Base-by-base conservation (phyloP, 352 stramenopile genomes). In the Globisporangium heterothallicum region DNA sequence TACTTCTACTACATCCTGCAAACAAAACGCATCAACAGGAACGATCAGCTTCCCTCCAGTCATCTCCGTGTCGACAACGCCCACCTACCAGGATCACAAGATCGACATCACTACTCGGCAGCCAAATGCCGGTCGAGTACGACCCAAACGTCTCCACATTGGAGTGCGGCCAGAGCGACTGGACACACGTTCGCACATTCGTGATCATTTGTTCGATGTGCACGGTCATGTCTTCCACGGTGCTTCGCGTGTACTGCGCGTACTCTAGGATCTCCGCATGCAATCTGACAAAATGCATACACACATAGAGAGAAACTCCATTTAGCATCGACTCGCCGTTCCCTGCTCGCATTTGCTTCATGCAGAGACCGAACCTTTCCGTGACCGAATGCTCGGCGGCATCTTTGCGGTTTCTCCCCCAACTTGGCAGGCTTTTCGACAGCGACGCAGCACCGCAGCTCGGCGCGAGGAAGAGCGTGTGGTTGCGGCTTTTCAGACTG, bases 91-190 rank as follows among this genome's bases (percentile, higher is more conserved):
- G 35, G 41, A 94, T 87, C 3, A 94, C 84, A 18, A 94, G 68
- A 38, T 94, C 84, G 26, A 94, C 79, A 48, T 94, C 84, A 43
- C 84, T 94, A 48, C 73, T 90, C 16, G 84, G 84, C 12, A 94
- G 66, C 84, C 84, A 94, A 53, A 94, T 88, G 25, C 84, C 84
- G 1, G 84, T 94, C 29, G 84, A 88, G 57, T 92, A 94, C 19
- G 81, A 92, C 2, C 84, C 84, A 48, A 89, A 94, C 0, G 80
- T 85, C 49, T 94, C 84, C 16, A 94, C 78, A 16, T 68, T 74
- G 13, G 84, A 83, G 49, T 82, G 66, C 6, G 78, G 70, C 84
- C 84, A 94, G 10, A 94, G 58, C 38, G 78, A 66, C 45, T 71
- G 55, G 16, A 92, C 84, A 36, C 81, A 84, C 26, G 51, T 45